Percentiles rank a stretch among this genome's conserved stretches.
Conservation (phyloP, 805 yeast genomes). For the Zygosaccharomyces rouxii region DNA sequence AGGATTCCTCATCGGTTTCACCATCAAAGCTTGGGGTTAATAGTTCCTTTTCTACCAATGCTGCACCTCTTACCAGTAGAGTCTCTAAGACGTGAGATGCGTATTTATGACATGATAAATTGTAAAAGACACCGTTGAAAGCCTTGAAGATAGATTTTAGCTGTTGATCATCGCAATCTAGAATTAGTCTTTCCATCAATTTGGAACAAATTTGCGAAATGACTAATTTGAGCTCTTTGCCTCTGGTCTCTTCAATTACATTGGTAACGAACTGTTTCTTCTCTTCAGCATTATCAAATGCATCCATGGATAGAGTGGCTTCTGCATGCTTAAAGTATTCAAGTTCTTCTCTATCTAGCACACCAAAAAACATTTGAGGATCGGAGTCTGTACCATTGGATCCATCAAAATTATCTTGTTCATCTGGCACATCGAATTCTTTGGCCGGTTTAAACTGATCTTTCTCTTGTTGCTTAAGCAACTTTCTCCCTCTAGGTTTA, state of each 20-base stretch:
- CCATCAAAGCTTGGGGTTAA: constrained; percentile 41
- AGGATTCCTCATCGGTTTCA: constrained; percentile 35
- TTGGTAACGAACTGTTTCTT: constrained; percentile 65
- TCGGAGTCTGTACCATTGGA: constrained; percentile 13
- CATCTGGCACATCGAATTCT: constrained; percentile 9
- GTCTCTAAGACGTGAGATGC: constrained; percentile 94
- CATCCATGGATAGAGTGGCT: constrained; percentile 72
- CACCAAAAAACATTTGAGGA: constrained; percentile 65
- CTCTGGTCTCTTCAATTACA: constrained; percentile 78
- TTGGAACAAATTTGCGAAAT: constrained; percentile 95
- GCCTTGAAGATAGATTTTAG: constrained; percentile 59
- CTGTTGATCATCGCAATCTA: constrained; percentile 60
- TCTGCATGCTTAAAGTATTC: constrained; percentile 94
- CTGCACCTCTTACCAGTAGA: constrained; percentile 67
- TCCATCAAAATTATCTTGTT: constrained; percentile 7
- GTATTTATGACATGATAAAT: constrained; percentile 79
- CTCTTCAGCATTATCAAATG: constrained; percentile 72
- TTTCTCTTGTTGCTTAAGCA: constrained; percentile 29
- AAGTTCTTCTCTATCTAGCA: constrained; percentile 75
- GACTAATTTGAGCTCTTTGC: constrained; percentile 85
- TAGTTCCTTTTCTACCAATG: constrained; percentile 69
- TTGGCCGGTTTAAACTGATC: constrained; percentile 21
- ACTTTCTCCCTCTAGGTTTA: constrained; percentile 43
- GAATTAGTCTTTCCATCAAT: constrained; percentile 79
- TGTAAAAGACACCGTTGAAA: constrained; percentile 70